Conservation (phyloP, 768 basidiomycete species). For the Aureoboletus auriporus region DNA sequence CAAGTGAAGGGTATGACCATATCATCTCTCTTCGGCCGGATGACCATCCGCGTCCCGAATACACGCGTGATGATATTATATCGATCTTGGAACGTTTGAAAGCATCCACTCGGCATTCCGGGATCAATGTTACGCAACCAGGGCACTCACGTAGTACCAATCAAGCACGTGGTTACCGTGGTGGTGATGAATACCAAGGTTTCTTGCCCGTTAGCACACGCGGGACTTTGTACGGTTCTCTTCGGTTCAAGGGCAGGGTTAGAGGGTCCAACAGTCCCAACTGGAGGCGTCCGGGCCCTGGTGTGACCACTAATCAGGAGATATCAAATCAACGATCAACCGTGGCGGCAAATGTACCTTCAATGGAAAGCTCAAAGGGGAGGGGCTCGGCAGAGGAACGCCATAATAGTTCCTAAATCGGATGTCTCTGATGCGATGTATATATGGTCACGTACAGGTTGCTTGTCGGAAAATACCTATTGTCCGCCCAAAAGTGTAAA, state of each 20-base stretch:
- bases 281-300: slow-evolving; percentile 17
- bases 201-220: slow-evolving; percentile 1
- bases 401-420: slow-evolving; percentile 22
- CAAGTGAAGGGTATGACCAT: slow-evolving; percentile 63
- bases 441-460: slow-evolving; percentile 16
- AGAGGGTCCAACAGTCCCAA: slow-evolving; percentile 9
- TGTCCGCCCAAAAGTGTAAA: slow-evolving; percentile 18
- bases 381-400: slow-evolving; percentile 15
- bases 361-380: slow-evolving; percentile 25
- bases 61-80: slow-evolving; percentile 49
- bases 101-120: slow-evolving; percentile 22
- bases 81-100: slow-evolving; percentile 49
- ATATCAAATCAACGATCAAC: slow-evolving; percentile 15
- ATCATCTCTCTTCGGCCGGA: slow-evolving; percentile 38
- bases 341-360: slow-evolving; percentile 5
- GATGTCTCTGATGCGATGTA: slow-evolving; percentile 12
- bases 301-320: slow-evolving; percentile 10
- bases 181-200: slow-evolving; percentile 15
- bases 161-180: slow-evolving; percentile 20
- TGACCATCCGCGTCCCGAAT: slow-evolving; percentile 40
- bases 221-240: slow-evolving; percentile 11
- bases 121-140: slow-evolving; percentile 4
- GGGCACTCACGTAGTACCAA: slow-evolving; percentile 3
- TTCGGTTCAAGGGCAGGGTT: slow-evolving; percentile 15
- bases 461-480: slow-evolving; percentile 15